Base-by-base conservation (phyloP, 306 rosid genomes). In the Dryas drummondii region DNA sequence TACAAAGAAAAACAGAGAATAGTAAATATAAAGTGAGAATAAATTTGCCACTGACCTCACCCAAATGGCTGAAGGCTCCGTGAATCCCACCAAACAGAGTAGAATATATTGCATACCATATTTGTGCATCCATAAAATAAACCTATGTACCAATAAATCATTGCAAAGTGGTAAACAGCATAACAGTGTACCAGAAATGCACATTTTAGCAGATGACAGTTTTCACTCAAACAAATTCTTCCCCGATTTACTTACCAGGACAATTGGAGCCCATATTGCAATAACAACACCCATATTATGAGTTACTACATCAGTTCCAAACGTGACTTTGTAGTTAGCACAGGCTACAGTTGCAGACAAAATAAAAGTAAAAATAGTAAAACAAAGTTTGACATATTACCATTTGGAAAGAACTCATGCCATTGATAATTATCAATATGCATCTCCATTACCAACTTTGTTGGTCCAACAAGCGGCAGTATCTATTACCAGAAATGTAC, bases 31-130 rank as follows among this genome's bases (percentile, higher is more conserved):
- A 41, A 17, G 40, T 0, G 32, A 44, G 15, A 53, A 62, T 52
- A 64, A 58, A 60, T n/a, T 81, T 50, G 69, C 69, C 41, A 86
- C 98, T 82, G 57, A 94, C 98, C 98, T 94, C 98, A 52, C 98
- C 98, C 93, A 94, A 86, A 86, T 94, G 97, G 87, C 93, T 92
- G 90, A 91, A 94, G 73, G 97, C 97, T 74, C 98, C 98, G 66
- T 79, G 68, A 84, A 94, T 94, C 58, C 98, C 98, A 70, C 98
- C 98, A 76, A 90, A 88, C 71, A 94, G 58, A 68, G 97, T 90
- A 64, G 98, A 90, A 85, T 82, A 94, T 84, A 94, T 94, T 80
- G 97, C 91, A 87, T 94, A 94, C 97, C 98, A 94, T 83, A 94
- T 91, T 90, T 94, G 98, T 60, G 97, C 82, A 84, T 94, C 98